These are phyloP conservation scores for Umbilicaria muhlenbergii DNA, from an alignment of 495 filamentous ascomycete species.

Conservation along the genomic window DNA sequence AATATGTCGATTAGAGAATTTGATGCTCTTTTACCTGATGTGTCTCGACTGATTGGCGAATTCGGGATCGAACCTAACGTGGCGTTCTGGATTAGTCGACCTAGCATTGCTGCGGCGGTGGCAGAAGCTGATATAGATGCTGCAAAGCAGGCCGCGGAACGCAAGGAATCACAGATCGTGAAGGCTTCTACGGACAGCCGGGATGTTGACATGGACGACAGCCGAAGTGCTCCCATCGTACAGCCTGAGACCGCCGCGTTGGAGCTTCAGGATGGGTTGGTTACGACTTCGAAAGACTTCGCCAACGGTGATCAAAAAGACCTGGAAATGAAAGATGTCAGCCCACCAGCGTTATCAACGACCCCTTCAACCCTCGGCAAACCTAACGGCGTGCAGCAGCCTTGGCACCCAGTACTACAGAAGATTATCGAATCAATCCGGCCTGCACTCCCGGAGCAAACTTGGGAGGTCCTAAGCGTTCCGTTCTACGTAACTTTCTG, in stretches of 20 bases:
- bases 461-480: slow-evolving; percentile 51
- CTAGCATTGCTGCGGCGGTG: slow-evolving; percentile 45
- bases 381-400: slow-evolving; percentile 12
- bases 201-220: background rate
- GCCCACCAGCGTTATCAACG: too few species aligned
- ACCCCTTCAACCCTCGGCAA: background rate
- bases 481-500: slow-evolving; percentile 88
- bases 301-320: too few species aligned
- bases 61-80: slow-evolving; percentile 69
- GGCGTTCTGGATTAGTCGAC: slow-evolving; percentile 76
- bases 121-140: slow-evolving; percentile 24
- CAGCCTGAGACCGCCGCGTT: background rate
- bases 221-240: background rate
- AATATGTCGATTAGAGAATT: slow-evolving; percentile 67
- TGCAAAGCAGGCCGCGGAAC: slow-evolving; percentile 2
- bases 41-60: slow-evolving; percentile 55
- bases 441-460: slow-evolving; percentile 39
- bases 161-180: slow-evolving; percentile 8
- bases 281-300: background rate
- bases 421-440: slow-evolving; percentile 56
- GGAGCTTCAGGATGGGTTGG: background rate
- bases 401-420: slow-evolving; percentile 60
- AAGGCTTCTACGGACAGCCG: slow-evolving; percentile 2
- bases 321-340: background rate
- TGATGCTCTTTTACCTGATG: slow-evolving; percentile 61